These are phyloP conservation scores for Macrophomina pseudophaseolina DNA, from an alignment of 2,329 filamentous ascomycete species.

Conservation along the genomic window DNA sequence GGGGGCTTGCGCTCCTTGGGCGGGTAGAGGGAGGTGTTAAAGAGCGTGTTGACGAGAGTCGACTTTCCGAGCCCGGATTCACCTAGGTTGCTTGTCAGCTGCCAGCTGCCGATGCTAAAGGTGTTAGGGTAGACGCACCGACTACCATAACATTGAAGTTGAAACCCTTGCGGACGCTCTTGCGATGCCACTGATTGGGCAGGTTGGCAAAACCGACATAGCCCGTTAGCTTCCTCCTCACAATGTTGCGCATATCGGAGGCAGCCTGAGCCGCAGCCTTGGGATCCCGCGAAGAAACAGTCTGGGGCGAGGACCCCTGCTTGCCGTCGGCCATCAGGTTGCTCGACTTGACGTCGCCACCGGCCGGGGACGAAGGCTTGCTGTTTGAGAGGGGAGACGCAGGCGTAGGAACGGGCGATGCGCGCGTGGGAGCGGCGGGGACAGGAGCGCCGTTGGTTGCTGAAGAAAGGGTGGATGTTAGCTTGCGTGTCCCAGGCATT, in stretches of 20 bases:
- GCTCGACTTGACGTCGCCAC: conserved; percentile 59
- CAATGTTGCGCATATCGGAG: conserved; percentile 82
- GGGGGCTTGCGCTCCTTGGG: conserved; percentile 98
- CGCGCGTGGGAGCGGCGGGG: conserved; percentile 45
- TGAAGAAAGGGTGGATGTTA: conserved; percentile 32
- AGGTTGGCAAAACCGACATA: conserved; percentile 99
- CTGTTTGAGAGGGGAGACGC: conserved; percentile 53
- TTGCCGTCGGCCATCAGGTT: conserved; percentile 59
- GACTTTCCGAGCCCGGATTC: conserved; percentile 99
- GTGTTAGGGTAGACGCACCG: conserved; percentile 61
- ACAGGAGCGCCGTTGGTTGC: conserved; percentile 54
- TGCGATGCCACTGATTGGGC: conserved; percentile 99
- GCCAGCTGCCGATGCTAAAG: background rate
- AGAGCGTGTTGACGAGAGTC: conserved; percentile 97
- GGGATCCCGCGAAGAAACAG: conserved; percentile 68
- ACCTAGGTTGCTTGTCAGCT: conserved; percentile 60
- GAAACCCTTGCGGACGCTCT: conserved; percentile 99
- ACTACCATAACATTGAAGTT: conserved; percentile 99
- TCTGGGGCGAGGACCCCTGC: conserved; percentile 58
- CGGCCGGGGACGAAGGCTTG: conserved; percentile 56
- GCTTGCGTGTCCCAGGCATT: conserved; percentile 17
- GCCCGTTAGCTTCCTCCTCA: conserved; percentile 95
- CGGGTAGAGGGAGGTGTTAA: conserved; percentile 99
- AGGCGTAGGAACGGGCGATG: conserved; percentile 51
- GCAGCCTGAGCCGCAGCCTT: conserved; percentile 59